Conservation (phyloP, 2,329 filamentous ascomycete species). For the Aulographum hederae region DNA sequence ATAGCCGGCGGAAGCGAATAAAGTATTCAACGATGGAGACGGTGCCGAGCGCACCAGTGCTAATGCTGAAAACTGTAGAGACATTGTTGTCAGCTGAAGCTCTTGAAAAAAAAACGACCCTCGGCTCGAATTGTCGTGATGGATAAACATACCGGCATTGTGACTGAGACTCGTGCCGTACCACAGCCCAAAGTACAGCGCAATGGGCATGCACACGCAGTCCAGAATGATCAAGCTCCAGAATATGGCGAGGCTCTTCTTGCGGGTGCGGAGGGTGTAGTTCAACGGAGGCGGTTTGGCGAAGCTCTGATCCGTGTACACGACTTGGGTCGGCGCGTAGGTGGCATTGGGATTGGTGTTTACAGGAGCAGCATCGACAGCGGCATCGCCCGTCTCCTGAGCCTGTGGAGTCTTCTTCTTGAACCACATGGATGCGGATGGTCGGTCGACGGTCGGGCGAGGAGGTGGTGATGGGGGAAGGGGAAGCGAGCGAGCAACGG, state of each 20-base stretch:
- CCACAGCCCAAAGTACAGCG: slow-evolving; percentile 42
- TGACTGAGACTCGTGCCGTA: slow-evolving; percentile 34
- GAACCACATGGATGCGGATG: no score
- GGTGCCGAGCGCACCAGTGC: slow-evolving; percentile 32
- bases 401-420: no score
- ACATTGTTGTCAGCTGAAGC: neutral
- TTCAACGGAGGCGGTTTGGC: slow-evolving; percentile 32
- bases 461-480: no score
- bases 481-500: no score
- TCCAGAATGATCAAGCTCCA: slow-evolving; percentile 42
- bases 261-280: slow-evolving; percentile 35
- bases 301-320: slow-evolving; percentile 21
- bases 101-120: no score
- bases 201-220: slow-evolving; percentile 38
- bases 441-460: no score
- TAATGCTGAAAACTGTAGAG: slow-evolving; percentile 29
- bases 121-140: neutral
- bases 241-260: slow-evolving; percentile 37
- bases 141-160: slow-evolving; percentile 16
- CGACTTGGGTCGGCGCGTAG: slow-evolving; percentile 22
- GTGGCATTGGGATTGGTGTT: slow-evolving; percentile 14
- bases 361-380: no score
- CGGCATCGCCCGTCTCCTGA: no score
- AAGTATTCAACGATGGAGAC: slow-evolving; percentile 36
- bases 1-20: slow-evolving; percentile 28